phyloP scores from a whole-genome alignment of 805 yeast species.

The Sungouiella thailandica region DNA sequence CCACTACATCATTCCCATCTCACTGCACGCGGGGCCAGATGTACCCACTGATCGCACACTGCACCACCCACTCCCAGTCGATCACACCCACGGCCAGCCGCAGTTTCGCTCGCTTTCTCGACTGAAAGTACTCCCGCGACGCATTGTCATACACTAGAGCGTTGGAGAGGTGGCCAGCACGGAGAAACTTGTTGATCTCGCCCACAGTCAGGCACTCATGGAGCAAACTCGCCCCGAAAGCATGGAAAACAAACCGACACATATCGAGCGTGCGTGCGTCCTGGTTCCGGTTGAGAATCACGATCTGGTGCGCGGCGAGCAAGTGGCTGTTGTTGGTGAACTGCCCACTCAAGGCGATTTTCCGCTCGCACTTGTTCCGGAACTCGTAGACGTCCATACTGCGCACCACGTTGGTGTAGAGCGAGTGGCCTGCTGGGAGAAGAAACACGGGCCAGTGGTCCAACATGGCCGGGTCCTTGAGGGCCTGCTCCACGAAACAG shows the following conservation, averaged over 20 bases:
- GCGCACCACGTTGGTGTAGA: slow-evolving; percentile 35
- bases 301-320: slow-evolving; percentile 26
- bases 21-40: slow-evolving; percentile 24
- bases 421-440: slow-evolving; percentile 70
- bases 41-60: slow-evolving; percentile 45
- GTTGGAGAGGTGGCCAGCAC: slow-evolving; percentile 1
- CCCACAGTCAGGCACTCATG: slow-evolving; percentile 4
- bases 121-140: slow-evolving; percentile 5
- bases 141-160: slow-evolving; percentile 27
- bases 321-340: slow-evolving; percentile 33
- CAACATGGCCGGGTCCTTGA: slow-evolving; percentile 22
- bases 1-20: no score
- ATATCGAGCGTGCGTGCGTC: slow-evolving; percentile 27
- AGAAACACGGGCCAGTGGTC: slow-evolving; percentile 49
- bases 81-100: slow-evolving; percentile 22
- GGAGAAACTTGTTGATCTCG: slow-evolving; percentile 4
- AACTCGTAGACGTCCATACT: slow-evolving; percentile 48
- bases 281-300: slow-evolving; percentile 31
- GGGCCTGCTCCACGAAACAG: slow-evolving; percentile 49
- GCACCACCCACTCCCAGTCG: slow-evolving; percentile 67
- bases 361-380: slow-evolving; percentile 29
- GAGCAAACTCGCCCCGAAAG: slow-evolving; percentile 39
- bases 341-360: slow-evolving; percentile 35
- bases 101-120: slow-evolving; percentile 1
- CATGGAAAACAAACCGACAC: slow-evolving; percentile 40